Conservation (phyloP, 768 basidiomycete genomes). For the Tulasnella calospora region DNA sequence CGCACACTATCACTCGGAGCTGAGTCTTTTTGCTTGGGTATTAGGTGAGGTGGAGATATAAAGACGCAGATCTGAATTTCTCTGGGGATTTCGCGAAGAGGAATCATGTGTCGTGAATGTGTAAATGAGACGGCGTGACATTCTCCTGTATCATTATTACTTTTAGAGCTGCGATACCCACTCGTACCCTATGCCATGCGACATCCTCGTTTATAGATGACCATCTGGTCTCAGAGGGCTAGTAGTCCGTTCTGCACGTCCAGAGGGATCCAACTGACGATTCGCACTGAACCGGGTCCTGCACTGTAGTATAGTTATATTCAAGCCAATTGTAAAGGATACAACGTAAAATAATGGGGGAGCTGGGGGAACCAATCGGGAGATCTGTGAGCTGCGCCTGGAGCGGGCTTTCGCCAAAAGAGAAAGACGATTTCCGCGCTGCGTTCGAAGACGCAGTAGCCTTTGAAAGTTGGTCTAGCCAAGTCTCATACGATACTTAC, state of each 20-base stretch:
- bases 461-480: not conserved
- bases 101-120: not conserved
- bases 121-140: not conserved
- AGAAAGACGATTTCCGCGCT: conserved; percentile 5
- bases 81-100: not conserved
- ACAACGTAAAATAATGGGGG: not conserved
- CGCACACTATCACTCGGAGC: not conserved
- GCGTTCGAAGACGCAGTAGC: not conserved
- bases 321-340: not conserved
- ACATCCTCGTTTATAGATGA: not conserved
- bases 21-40: not conserved
- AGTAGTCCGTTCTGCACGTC: too few relatives aligned
- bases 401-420: conserved; percentile 1
- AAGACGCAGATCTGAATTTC: not conserved
- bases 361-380: not conserved
- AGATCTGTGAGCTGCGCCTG: not conserved
- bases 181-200: not conserved
- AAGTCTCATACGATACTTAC: conserved; percentile 3
- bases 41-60: conserved; percentile 1
- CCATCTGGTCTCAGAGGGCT: not conserved
- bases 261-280: too few relatives aligned
- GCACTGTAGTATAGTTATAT: not conserved
- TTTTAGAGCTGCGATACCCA: not conserved
- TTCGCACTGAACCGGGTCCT: too few relatives aligned
- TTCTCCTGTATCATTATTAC: not conserved